Percentiles rank a stretch among this genome's conserved stretches.
These are phyloP conservation scores for Calonectria fujianensis DNA, from an alignment of 2,329 filamentous ascomycete species.

Conservation along the genomic window DNA sequence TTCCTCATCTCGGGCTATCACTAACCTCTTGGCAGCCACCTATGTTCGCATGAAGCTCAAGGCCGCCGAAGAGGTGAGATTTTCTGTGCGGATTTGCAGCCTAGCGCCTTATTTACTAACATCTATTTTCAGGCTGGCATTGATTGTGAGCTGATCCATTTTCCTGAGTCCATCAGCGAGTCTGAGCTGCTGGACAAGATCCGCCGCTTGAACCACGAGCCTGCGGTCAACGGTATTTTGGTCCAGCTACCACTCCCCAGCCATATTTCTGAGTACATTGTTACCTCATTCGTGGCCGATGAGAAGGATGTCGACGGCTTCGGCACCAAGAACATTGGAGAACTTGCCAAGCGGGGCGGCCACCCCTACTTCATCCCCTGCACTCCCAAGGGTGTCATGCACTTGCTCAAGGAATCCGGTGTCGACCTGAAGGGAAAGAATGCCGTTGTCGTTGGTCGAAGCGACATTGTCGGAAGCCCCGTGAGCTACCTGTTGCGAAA, in stretches of 20 bases:
- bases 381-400: conserved; percentile 98
- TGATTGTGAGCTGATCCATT: conserved; percentile 88
- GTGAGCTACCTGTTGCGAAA: conserved; percentile 97
- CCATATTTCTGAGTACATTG: conserved; percentile 90
- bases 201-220: conserved; percentile 88
- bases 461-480: conserved; percentile 97
- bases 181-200: conserved; percentile 90
- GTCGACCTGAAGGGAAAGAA: conserved; percentile 92
- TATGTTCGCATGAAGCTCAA: conserved; percentile 99
- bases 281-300: conserved; percentile 93
- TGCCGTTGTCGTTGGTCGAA: conserved; percentile 94
- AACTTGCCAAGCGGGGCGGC: conserved; percentile 96
- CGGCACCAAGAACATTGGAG: conserved; percentile 94
- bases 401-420: conserved; percentile 87
- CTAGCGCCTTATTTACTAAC: conserved; percentile 16
- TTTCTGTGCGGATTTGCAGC: not conserved
- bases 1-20: conserved; percentile 35
- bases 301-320: conserved; percentile 99
- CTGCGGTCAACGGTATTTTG: conserved; percentile 90
- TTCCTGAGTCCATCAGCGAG: conserved; percentile 87
- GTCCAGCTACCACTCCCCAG: conserved; percentile 94
- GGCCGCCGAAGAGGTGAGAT: conserved; percentile 88
- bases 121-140: conserved; percentile 83
- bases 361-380: conserved; percentile 93
- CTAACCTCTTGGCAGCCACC: conserved; percentile 76